Evolutionary conservation across 2,329 filamentous ascomycete species (phyloP), one percentile per base, ranked within the genome.

Genomic region (Penicillium sp.): DNA sequence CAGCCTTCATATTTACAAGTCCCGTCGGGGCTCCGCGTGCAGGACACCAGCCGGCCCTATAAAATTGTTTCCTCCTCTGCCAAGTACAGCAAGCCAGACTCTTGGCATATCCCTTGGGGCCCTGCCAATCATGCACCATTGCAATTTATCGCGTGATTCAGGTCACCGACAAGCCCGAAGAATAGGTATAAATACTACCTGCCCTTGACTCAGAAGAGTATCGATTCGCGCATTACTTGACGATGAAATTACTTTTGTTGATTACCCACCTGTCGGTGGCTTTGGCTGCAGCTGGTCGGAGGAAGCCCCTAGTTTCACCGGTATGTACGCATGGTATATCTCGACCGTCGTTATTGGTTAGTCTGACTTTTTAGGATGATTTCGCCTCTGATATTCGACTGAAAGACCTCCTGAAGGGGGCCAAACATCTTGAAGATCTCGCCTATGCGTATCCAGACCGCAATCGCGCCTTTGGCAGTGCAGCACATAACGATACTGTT

Each of bases 401-500:
- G 38, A 74, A 82, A 17, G 83, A 80, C 25, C 81, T 90, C 7
- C 71, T 86, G 40, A 71, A 76, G 5, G 82, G 86, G 19, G 84
- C 87, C 5, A 76, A 86, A 63, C 71, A 83, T 38, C 80, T 90
- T 10, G 60, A 69, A 48, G 56, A 69, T 40, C 64, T 69, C n/a
- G 67, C 67, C 9, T 68, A 65, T 48, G 55, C 65, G 17, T 62
- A 68, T 48, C 66, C 67, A 0, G 65, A 69, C 40, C 59, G 66
- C 26, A 69, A 69, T 41, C 67, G 67, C 10, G 67, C 69, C 37
- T 69, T 69, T 47, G 67, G 67, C 1, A 57, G 66, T n/a, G 25
- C 28, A n/a, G 87, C 86, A 26, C 87, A 89, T 63, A 66, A 77
- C n/a, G 83, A 78, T 37, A 89, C 87, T 0, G 74, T 89, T 41